A percentile compares a stretch with the other conserved stretches of the same genome.
These are phyloP conservation scores for Coniosporium tulheliwenetii DNA, from an alignment of 2,329 filamentous ascomycete genomes.

Conservation along the genomic window DNA sequence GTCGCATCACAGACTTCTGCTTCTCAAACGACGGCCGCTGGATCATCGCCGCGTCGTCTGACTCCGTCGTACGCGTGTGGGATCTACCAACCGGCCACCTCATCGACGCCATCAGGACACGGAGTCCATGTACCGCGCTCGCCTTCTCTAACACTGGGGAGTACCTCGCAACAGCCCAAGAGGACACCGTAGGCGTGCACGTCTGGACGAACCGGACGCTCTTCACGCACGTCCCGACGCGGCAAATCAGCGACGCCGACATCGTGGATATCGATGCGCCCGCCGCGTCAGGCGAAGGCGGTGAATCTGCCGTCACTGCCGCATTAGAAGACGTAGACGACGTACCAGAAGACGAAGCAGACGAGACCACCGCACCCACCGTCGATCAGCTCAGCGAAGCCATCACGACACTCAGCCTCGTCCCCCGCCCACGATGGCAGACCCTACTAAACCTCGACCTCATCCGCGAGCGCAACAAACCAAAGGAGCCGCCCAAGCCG, in stretches of 20 bases:
- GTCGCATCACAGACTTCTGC: constrained; percentile 55
- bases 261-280: constrained; percentile 51
- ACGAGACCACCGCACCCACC: constrained; percentile 26
- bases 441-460: constrained; percentile 82
- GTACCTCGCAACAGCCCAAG: constrained; percentile 78
- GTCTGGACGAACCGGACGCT: constrained; percentile 92
- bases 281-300: constrained; percentile 70
- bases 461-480: constrained; percentile 85
- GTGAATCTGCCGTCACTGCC: constrained; percentile 51
- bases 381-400: constrained; percentile 68
- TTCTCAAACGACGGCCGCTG: constrained; percentile 91
- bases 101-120: constrained; percentile 76
- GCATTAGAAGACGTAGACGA: constrained; percentile 30
- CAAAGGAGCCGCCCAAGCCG: constrained; percentile 75
- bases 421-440: constrained; percentile 88
- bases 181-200: constrained; percentile 72
- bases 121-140: constrained; percentile 64
- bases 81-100: constrained; percentile 91
- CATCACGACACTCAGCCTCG: constrained; percentile 75
- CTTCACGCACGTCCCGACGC: constrained; percentile 76
- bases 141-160: constrained; percentile 84
- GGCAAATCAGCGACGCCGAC: constrained; percentile 66
- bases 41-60: constrained; percentile 77
- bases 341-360: constrained; percentile 32
- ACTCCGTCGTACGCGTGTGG: constrained; percentile 73